phyloP scores from a whole-genome alignment of 768 basidiomycete genomes.

The Tremella yokohamensis region DNA sequence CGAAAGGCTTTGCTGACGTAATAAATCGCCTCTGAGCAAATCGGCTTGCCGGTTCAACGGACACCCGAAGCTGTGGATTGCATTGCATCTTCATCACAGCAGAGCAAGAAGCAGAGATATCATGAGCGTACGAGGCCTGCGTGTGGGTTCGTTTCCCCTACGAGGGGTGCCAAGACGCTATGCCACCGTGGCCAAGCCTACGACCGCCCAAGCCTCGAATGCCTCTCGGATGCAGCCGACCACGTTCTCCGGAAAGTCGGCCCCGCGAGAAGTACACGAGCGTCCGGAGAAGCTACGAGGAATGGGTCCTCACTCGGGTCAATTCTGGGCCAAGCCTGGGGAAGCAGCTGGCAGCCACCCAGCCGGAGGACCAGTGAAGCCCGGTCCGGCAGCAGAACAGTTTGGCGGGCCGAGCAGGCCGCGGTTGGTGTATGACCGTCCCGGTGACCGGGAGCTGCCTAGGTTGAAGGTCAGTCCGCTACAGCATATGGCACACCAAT shows the following conservation, averaged over 20 bases:
- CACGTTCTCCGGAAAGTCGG: slow-evolving; percentile 35
- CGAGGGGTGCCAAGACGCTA: too few species aligned
- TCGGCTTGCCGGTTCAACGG: background rate
- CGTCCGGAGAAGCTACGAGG: slow-evolving; percentile 33
- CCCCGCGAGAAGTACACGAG: slow-evolving; percentile 32
- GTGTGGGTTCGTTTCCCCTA: too few species aligned
- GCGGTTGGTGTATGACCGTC: slow-evolving; percentile 44
- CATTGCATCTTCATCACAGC: background rate
- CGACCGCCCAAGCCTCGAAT: background rate
- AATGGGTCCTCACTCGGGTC: slow-evolving; percentile 15
- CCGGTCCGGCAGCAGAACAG: slow-evolving; percentile 11
- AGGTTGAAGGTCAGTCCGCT: slow-evolving; percentile 31
- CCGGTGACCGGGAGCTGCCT: slow-evolving; percentile 41
- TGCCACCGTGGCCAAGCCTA: background rate
- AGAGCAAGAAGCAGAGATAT: too few species aligned
- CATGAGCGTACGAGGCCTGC: too few species aligned
- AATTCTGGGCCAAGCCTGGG: slow-evolving; percentile 11
- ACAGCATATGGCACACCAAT: background rate
- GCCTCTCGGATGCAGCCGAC: slow-evolving; percentile 24
- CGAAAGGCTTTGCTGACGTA: background rate
- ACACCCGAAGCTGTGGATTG: background rate
- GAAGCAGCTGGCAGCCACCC: background rate
- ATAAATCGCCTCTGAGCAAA: background rate
- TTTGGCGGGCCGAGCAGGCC: slow-evolving; percentile 47
- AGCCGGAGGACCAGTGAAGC: background rate